A percentile compares a stretch with the other conserved stretches of the same genome.
phyloP scores from a whole-genome alignment of 2,329 filamentous ascomycete genomes.

The Rhexocercosporidium sp. region DNA sequence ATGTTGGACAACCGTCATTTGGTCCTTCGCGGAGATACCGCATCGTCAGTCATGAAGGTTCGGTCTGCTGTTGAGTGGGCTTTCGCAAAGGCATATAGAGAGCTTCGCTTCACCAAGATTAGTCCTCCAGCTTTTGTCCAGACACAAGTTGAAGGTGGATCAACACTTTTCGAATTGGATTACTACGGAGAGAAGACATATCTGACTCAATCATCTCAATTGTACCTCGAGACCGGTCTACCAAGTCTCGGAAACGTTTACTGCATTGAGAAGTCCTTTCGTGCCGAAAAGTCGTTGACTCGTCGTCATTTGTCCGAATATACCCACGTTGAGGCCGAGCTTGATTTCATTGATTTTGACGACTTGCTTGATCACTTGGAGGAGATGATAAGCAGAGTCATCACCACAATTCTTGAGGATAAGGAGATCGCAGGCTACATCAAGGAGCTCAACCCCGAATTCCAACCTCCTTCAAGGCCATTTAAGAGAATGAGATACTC shows the following conservation, averaged over 20 bases:
- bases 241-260: slow-evolving; percentile 93
- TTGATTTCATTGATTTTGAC: slow-evolving; percentile 93
- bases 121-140: slow-evolving; percentile 78
- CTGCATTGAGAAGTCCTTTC: slow-evolving; percentile 98
- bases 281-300: slow-evolving; percentile 93
- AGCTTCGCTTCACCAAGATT: slow-evolving; percentile 69
- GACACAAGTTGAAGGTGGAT: slow-evolving; percentile 80
- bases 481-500: slow-evolving; percentile 95
- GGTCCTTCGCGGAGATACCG: slow-evolving; percentile 70
- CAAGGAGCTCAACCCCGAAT: slow-evolving; percentile 88
- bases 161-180: slow-evolving; percentile 62
- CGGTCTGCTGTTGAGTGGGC: slow-evolving; percentile 71
- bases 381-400: slow-evolving; percentile 63
- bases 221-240: slow-evolving; percentile 95
- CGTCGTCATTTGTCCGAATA: slow-evolving; percentile 95
- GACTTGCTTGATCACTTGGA: slow-evolving; percentile 90
- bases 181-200: slow-evolving; percentile 86
- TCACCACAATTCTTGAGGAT: slow-evolving; percentile 78
- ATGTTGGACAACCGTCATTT: slow-evolving; percentile 71
- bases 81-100: slow-evolving; percentile 70
- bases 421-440: slow-evolving; percentile 74
- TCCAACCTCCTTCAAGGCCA: slow-evolving; percentile 79
- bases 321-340: slow-evolving; percentile 93
- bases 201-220: slow-evolving; percentile 94
- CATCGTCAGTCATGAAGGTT: slow-evolving; percentile 73